Evolutionary conservation across 306 rosid species (phyloP).

Genomic region (Cicer arietinum): DNA sequence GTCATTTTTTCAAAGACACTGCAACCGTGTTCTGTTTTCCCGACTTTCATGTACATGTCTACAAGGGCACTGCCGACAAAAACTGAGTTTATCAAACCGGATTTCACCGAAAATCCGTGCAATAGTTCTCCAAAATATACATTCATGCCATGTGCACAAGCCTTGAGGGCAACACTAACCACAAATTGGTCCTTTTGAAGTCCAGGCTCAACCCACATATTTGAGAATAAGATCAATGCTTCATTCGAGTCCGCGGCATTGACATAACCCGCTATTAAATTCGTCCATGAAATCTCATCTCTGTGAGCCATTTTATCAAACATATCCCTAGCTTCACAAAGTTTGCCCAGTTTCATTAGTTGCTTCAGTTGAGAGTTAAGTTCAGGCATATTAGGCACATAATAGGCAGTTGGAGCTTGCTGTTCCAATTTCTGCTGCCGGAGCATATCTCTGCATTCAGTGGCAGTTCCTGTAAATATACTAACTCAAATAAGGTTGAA

Average conservation of each 20-base stretch:
- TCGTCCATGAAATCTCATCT: conserved; percentile 72
- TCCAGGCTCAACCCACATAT: conserved; percentile 23
- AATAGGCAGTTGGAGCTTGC: conserved; percentile 34
- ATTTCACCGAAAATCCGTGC: conserved; percentile 71
- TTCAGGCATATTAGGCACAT: conserved; percentile 47
- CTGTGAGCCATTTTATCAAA: conserved; percentile 60
- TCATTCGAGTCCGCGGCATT: conserved; percentile 48
- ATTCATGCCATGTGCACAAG: conserved; percentile 61
- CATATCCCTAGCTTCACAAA: conserved; percentile 58
- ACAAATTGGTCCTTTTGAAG: conserved; percentile 32
- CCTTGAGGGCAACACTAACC: conserved; percentile 50
- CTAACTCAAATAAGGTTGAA: conserved; percentile 33
- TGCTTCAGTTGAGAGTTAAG: conserved; percentile 64
- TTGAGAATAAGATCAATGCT: conserved; percentile 55
- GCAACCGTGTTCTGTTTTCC: conserved; percentile 61
- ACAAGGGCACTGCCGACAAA: conserved; percentile 75
- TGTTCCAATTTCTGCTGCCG: conserved; percentile 39
- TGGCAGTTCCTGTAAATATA: conserved; percentile 47
- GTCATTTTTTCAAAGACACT: conserved; percentile 61
- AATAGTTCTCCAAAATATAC: conserved; percentile 54
- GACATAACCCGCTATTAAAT: conserved; percentile 61
- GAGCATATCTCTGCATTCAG: conserved; percentile 39
- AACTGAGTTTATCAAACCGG: conserved; percentile 64
- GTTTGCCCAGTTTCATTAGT: conserved; percentile 53
- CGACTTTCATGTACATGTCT: conserved; percentile 79